phyloP scores from a whole-genome alignment of 345 rosid species.

The Xanthoceras sorbifolium region DNA sequence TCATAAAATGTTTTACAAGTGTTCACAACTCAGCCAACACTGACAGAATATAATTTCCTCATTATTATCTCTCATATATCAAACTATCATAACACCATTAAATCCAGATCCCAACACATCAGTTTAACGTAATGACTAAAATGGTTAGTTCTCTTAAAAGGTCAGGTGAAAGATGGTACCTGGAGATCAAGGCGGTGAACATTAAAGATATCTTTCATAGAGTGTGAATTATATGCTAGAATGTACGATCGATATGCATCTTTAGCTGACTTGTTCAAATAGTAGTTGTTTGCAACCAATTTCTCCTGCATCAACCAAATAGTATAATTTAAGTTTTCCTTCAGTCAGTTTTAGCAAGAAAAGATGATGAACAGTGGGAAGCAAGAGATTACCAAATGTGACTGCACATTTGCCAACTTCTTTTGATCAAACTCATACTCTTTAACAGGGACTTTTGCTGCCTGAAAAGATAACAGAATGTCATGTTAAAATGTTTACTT shows the following conservation, averaged over 20 bases:
- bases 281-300: conserved; percentile 65
- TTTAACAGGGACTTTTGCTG: conserved; percentile 88
- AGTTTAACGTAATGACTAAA: neutral
- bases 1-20: neutral
- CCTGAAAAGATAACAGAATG: conserved; percentile 38
- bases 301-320: conserved; percentile 68
- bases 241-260: conserved; percentile 95
- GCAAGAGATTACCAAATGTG: conserved; percentile 68
- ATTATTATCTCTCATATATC: neutral
- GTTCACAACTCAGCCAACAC: neutral
- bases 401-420: conserved; percentile 79
- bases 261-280: conserved; percentile 83
- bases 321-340: conserved; percentile 7
- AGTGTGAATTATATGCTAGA: conserved; percentile 92
- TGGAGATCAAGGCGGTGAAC: conserved; percentile 92
- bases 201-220: conserved; percentile 89
- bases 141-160: neutral
- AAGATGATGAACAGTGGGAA: neutral
- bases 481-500: neutral
- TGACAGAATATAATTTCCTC: neutral
- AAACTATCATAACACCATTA: conserved; percentile 8
- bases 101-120: neutral
- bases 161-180: conserved; percentile 40
- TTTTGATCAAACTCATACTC: conserved; percentile 84
- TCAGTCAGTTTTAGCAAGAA: neutral